These are phyloP conservation scores for Pestalotiopsis sp. DNA, from an alignment of 2,329 filamentous ascomycete species.

Conservation along the genomic window DNA sequence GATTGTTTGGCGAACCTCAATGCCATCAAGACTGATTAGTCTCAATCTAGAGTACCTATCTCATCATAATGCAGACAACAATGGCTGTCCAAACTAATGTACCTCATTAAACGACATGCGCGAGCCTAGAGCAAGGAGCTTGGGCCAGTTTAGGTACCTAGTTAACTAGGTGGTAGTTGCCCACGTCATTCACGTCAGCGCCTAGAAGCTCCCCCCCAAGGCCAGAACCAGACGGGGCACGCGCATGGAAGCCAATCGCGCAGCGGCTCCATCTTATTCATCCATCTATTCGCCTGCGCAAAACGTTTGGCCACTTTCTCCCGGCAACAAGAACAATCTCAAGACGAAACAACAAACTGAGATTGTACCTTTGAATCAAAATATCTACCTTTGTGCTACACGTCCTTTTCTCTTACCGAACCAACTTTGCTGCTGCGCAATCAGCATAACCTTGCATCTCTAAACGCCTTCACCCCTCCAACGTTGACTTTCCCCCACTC, in stretches of 20 bases:
- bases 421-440: background rate
- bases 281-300: background rate
- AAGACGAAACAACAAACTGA: background rate
- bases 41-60: too few species aligned
- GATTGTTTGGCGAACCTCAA: too few species aligned
- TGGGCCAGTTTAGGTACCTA: background rate
- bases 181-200: constrained; percentile 13
- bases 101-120: background rate
- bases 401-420: background rate
- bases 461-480: background rate
- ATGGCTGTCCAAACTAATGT: background rate
- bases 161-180: background rate
- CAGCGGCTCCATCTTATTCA: background rate
- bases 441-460: background rate
- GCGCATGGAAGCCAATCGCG: background rate
- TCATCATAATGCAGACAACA: background rate
- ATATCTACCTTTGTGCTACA: background rate
- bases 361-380: too few species aligned
- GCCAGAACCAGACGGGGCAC: background rate
- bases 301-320: background rate
- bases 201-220: constrained; percentile 7
- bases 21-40: too few species aligned
- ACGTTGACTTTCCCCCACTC: background rate
- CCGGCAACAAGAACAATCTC: background rate
- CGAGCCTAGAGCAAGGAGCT: background rate